These are phyloP conservation scores for Wickerhamiella kurtzmanii DNA, from an alignment of 805 yeast genomes.

Conservation along the genomic window DNA sequence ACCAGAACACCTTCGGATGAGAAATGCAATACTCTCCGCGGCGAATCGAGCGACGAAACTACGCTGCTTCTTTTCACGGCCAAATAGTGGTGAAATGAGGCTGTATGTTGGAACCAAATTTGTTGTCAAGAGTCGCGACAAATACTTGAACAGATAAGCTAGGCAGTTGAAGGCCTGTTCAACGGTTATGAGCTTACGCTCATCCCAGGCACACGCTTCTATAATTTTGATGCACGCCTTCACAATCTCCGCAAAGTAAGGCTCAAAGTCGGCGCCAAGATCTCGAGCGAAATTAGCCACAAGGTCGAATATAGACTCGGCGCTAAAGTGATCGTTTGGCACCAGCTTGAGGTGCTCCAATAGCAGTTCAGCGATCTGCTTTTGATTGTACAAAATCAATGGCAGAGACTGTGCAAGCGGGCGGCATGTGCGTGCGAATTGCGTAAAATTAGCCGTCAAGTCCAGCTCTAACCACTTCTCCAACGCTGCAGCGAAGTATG, in stretches of 20 bases:
- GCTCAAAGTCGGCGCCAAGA: conserved; percentile 79
- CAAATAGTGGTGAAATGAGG: conserved; percentile 49
- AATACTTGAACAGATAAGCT: conserved; percentile 81
- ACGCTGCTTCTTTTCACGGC: conserved; percentile 36
- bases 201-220: conserved; percentile 25
- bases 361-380: conserved; percentile 43
- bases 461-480: conserved; percentile 85
- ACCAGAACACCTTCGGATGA: conserved; percentile 53
- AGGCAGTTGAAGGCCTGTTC: conserved; percentile 77
- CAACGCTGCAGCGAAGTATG: conserved; percentile 66
- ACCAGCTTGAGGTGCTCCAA: conserved; percentile 40
- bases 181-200: conserved; percentile 42
- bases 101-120: conserved; percentile 61
- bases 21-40: conserved; percentile 79
- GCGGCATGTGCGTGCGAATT: conserved; percentile 44
- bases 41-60: conserved; percentile 54
- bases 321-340: conserved; percentile 33
- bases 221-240: conserved; percentile 39
- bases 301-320: conserved; percentile 71
- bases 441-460: conserved; percentile 55
- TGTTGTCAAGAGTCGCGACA: conserved; percentile 47
- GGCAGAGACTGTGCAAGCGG: conserved; percentile 57
- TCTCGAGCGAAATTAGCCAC: conserved; percentile 82
- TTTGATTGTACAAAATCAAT: conserved; percentile 61
- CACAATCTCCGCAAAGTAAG: conserved; percentile 46